Conservation (phyloP, 139 green algal genomes). For the Micromonas pusilla region DNA sequence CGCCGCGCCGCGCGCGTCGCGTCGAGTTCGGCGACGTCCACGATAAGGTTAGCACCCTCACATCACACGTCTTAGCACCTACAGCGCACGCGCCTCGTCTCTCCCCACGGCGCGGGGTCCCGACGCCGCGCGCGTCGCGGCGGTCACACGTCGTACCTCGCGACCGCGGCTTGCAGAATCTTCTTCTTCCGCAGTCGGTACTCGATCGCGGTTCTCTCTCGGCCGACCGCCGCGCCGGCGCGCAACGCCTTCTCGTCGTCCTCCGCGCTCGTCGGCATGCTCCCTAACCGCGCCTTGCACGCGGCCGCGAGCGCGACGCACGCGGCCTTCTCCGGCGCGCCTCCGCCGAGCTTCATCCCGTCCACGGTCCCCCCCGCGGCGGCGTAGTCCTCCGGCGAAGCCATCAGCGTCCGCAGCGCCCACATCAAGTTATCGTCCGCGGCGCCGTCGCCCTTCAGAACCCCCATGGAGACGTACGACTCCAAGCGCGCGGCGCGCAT, state of each 20-base stretch:
- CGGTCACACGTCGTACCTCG: constrained; percentile 2
- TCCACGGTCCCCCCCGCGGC: not conserved
- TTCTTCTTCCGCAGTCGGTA: constrained; percentile 12
- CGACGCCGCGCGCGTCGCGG: not conserved
- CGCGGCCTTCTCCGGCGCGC: constrained; percentile 1
- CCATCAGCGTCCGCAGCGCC: not conserved
- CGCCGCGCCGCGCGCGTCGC: not conserved
- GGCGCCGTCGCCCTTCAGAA: not conserved
- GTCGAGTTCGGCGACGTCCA: no score
- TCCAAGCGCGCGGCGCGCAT: not conserved
- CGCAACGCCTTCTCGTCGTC: not conserved
- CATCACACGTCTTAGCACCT: no score
- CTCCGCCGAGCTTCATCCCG: constrained; percentile 16
- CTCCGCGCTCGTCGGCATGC: not conserved
- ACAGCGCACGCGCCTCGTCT: no score
- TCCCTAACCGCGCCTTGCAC: not conserved
- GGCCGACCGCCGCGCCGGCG: not conserved
- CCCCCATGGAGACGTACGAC: not conserved
- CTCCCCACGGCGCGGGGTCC: no score
- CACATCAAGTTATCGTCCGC: constrained; percentile 5
- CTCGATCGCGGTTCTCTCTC: not conserved
- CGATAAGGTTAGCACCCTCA: no score
- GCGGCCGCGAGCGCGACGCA: not conserved
- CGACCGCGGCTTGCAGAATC: not conserved
- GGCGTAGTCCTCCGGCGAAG: not conserved